Percentiles rank a stretch among this genome's conserved stretches.
Evolutionary conservation across 2,329 filamentous ascomycete genomes (phyloP).

Genomic region (Aspergillus intermedius): DNA sequence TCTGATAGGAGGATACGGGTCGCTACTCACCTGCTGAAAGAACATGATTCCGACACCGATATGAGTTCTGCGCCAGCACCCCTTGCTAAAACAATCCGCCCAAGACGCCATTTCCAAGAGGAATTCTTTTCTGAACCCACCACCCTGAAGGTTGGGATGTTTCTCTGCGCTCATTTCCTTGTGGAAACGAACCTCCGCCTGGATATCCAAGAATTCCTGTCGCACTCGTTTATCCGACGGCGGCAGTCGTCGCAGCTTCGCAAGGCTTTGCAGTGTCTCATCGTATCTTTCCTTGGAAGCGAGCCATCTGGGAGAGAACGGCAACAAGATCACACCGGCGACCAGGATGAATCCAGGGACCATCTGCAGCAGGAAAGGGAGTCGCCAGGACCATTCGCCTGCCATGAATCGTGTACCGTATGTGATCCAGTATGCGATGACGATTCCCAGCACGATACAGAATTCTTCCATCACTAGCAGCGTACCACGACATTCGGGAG

Average conservation of each 20-base stretch:
- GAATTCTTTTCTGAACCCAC: constrained; percentile 28
- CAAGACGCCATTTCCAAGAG: constrained; percentile 46
- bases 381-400: constrained; percentile 42
- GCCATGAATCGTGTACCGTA: constrained; percentile 40
- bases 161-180: constrained; percentile 37
- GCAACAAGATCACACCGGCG: constrained; percentile 39
- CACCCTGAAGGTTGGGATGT: constrained; percentile 33
- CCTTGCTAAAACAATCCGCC: constrained; percentile 45
- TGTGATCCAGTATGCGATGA: constrained; percentile 38
- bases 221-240: constrained; percentile 45
- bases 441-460: constrained; percentile 37
- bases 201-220: constrained; percentile 46
- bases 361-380: constrained; percentile 46
- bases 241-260: constrained; percentile 46
- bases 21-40: constrained; percentile 45
- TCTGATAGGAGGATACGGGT: neutral
- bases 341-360: constrained; percentile 33
- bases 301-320: constrained; percentile 53
- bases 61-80: constrained; percentile 46
- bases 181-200: constrained; percentile 50
- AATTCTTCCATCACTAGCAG: constrained; percentile 40
- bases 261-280: constrained; percentile 44
- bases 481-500: constrained; percentile 44
- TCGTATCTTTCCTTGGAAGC: constrained; percentile 42
- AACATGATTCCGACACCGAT: constrained; percentile 51